Percentiles rank a stretch among this genome's conserved stretches.
Conservation (phyloP, 352 stramenopile genomes). For the Poterioochromonas sp. region DNA sequence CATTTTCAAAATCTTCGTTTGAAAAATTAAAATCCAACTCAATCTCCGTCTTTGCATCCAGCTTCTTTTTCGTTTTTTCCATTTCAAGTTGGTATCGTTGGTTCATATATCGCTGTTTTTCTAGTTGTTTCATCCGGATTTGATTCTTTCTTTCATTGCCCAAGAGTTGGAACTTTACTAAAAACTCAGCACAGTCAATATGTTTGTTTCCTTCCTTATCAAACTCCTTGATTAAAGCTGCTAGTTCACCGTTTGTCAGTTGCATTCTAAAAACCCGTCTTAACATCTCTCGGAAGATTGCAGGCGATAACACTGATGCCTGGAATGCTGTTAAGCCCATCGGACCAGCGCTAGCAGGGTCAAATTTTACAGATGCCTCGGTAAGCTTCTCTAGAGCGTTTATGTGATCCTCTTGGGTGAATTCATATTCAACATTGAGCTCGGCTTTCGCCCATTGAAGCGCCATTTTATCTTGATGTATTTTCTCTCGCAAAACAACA, state of each 20-base stretch:
- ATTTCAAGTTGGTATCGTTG: neutral
- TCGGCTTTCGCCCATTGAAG: slow-evolving; percentile 31
- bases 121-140: neutral
- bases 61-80: neutral
- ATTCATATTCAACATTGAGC: slow-evolving; percentile 12
- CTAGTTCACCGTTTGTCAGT: slow-evolving; percentile 20
- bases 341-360: neutral
- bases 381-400: slow-evolving; percentile 1
- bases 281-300: slow-evolving; percentile 19
- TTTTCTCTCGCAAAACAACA: neutral
- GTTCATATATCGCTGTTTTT: slow-evolving; percentile 21
- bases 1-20: slow-evolving; percentile 21
- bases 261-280: slow-evolving; percentile 25
- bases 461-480: slow-evolving; percentile 29
- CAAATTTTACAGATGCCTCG: slow-evolving; percentile 22
- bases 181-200: slow-evolving; percentile 26
- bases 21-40: neutral
- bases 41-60: neutral
- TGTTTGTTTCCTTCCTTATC: neutral
- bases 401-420: neutral
- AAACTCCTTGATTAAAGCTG: slow-evolving; percentile 1
- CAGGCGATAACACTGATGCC: neutral
- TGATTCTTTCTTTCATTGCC: neutral
- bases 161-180: slow-evolving; percentile 17
- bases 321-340: slow-evolving; percentile 22